Evolutionary conservation across 2,329 filamentous ascomycete species (phyloP), one percentile per base, ranked within the genome.

Genomic region (Celoporthe dispersa): DNA sequence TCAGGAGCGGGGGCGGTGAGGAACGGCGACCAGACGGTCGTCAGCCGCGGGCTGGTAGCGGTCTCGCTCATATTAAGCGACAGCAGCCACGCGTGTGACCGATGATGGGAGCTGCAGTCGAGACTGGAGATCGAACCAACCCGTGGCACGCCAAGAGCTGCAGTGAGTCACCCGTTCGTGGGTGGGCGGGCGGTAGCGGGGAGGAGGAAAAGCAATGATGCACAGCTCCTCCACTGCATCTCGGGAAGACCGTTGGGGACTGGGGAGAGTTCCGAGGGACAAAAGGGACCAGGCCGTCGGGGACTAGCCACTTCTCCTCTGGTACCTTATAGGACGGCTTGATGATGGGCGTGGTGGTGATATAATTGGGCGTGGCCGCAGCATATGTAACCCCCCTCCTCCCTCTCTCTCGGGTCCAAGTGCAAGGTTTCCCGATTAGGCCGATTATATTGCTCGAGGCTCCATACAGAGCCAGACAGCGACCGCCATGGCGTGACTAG

Each of bases 111-210:
- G 22, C 12, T 31, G 33, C 6, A 37, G 16, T 25, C 22, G 68
- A 41, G 16, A 39, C 59, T 70, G 60, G 65, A 68, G 68, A 70
- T 70, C 65, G 68, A 68, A 64, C 64, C 68, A 68, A 53, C 35
- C 44, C 60, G 63, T 53, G 57, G 62, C 65, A 7, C 55, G 65
- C 68, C 60, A 60, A 70, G 68, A 41, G 51, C 57, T 37, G 37
- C 57, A 39, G n/a, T 60, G 28, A 37, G 59, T n/a, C 41, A 59
- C 51, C n/a, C 33, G 31, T 9, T 22, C 5, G 37, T 11, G 7
- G 37, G 37, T 39, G 37, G 4, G 37, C 37, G 22, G 44, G 44
- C n/a, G 22, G 44, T 48, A n/a, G n/a, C n/a, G 7, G 44, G n/a
- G 22, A 53, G 2, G 37, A 44, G 44, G 25, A 51, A 53, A 44